Evolutionary conservation across 352 stramenopile species (phyloP).

Genomic region (Pythium biforme): DNA sequence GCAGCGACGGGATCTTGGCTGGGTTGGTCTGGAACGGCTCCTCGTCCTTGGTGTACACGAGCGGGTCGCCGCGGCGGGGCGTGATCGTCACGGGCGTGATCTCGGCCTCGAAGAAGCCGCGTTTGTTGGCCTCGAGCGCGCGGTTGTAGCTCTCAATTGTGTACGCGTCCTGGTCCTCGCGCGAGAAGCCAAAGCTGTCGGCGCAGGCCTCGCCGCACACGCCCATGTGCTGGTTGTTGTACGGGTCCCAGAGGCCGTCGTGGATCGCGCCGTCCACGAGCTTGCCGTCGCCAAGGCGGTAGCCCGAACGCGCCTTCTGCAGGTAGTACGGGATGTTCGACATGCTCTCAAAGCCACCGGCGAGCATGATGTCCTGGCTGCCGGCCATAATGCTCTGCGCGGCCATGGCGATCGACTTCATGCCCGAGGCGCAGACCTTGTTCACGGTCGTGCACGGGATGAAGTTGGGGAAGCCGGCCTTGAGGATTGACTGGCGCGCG

Average conservation of each 20-base stretch:
- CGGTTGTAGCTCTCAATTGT: slow-evolving; percentile 92
- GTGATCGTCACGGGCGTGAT: slow-evolving; percentile 92
- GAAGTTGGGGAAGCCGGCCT: slow-evolving; percentile 87
- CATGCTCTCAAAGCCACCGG: slow-evolving; percentile 98
- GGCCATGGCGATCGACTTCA: slow-evolving; percentile 89
- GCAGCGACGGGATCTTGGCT: slow-evolving; percentile 90
- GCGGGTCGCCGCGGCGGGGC: slow-evolving; percentile 47
- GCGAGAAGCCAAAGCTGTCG: slow-evolving; percentile 86
- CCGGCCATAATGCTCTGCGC: slow-evolving; percentile 89
- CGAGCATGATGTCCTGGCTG: slow-evolving; percentile 88
- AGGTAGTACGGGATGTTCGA: slow-evolving; percentile 98
- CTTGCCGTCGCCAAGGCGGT: slow-evolving; percentile 90
- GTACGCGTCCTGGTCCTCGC: slow-evolving; percentile 96
- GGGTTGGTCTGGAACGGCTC: slow-evolving; percentile 90
- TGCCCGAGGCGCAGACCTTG: slow-evolving; percentile 97
- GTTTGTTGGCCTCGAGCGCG: slow-evolving; percentile 65
- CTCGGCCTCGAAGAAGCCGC: slow-evolving; percentile 87
- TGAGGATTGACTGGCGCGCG: slow-evolving; percentile 91
- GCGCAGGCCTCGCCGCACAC: slow-evolving; percentile 96
- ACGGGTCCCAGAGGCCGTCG: slow-evolving; percentile 97
- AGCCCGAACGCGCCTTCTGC: slow-evolving; percentile 88
- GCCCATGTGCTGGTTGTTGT: slow-evolving; percentile 95
- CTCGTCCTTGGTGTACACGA: slow-evolving; percentile 90
- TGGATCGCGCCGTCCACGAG: slow-evolving; percentile 91
- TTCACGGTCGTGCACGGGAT: slow-evolving; percentile 98